Conservation (phyloP, 257 asterid species). For the Ilex aquifolium region DNA sequence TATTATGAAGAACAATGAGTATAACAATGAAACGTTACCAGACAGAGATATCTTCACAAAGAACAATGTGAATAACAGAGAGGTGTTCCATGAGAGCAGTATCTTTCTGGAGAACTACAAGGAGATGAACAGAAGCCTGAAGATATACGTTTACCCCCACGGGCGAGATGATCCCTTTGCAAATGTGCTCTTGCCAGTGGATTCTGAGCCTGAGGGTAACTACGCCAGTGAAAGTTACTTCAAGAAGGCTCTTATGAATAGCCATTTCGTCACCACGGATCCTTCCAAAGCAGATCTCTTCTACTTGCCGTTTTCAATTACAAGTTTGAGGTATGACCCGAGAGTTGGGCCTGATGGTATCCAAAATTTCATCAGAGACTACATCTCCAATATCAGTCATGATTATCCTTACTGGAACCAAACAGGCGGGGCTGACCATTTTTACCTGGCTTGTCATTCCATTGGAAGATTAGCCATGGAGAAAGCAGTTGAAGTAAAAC, state of each 20-base stretch:
- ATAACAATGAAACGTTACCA: neutral
- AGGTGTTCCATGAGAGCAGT: constrained; percentile 45
- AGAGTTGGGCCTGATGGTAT: constrained; percentile 78
- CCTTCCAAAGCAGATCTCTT: constrained; percentile 75
- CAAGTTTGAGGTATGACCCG: constrained; percentile 59
- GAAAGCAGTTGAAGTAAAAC: constrained; percentile 49
- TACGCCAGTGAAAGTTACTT: constrained; percentile 92
- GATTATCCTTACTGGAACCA: constrained; percentile 73
- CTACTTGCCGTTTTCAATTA: constrained; percentile 82
- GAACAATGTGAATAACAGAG: constrained; percentile 7
- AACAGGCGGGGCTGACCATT: constrained; percentile 83
- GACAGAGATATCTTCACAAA: constrained; percentile 13
- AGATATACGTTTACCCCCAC: constrained; percentile 71
- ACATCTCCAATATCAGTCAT: constrained; percentile 37
- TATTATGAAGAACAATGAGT: too few relatives aligned
- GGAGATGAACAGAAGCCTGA: constrained; percentile 56
- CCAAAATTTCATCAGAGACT: constrained; percentile 35
- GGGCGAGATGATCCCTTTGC: constrained; percentile 52
- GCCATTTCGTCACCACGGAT: constrained; percentile 62
- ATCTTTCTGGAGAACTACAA: constrained; percentile 48
- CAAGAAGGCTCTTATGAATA: constrained; percentile 56
- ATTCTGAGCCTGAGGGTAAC: constrained; percentile 55
- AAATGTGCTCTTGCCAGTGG: constrained; percentile 43
- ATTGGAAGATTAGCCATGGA: constrained; percentile 77
- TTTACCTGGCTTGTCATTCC: constrained; percentile 86